phyloP scores from a whole-genome alignment of 768 basidiomycete species.

The Cystoderma amianthinum region DNA sequence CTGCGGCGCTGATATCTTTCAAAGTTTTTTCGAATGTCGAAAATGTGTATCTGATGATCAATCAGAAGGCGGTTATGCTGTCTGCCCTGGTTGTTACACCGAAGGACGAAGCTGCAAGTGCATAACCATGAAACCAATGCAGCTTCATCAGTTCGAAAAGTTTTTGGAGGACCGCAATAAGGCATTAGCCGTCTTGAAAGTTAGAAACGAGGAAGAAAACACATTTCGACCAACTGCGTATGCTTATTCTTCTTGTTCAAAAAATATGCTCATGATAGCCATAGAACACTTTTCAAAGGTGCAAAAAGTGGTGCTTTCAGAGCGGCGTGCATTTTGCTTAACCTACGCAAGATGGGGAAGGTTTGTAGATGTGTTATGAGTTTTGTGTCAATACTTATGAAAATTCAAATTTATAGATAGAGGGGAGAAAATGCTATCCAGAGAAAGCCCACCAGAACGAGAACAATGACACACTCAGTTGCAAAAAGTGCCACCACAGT shows the following conservation, averaged over 20 bases:
- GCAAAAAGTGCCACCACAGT: slow-evolving; percentile 31
- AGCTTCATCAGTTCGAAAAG: slow-evolving; percentile 41
- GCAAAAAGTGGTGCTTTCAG: slow-evolving; percentile 12
- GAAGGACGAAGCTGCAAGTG: slow-evolving; percentile 76
- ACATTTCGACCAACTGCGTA: too few species aligned
- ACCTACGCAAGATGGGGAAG: slow-evolving; percentile 10
- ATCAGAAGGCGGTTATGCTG: slow-evolving; percentile 35
- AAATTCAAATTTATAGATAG: too few species aligned
- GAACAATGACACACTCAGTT: slow-evolving; percentile 16
- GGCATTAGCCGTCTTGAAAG: slow-evolving; percentile 6
- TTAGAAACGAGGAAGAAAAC: too few species aligned
- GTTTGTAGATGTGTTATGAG: too few species aligned
- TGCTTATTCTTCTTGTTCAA: background rate
- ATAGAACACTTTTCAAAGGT: background rate
- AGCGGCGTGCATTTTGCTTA: slow-evolving; percentile 20
- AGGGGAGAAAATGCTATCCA: too few species aligned
- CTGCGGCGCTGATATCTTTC: slow-evolving; percentile 77
- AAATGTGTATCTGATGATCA: slow-evolving; percentile 25
- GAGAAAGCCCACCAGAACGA: too few species aligned
- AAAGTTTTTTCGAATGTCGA: slow-evolving; percentile 71
- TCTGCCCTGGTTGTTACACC: slow-evolving; percentile 69
- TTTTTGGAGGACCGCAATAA: slow-evolving; percentile 36
- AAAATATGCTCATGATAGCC: background rate
- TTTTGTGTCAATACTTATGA: too few species aligned
- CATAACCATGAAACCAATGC: slow-evolving; percentile 50